A percentile compares a stretch with the other conserved stretches of the same genome.
These are phyloP conservation scores for Schizochytrium sp. DNA, from an alignment of 108 stramenopile genomes.

Conservation along the genomic window DNA sequence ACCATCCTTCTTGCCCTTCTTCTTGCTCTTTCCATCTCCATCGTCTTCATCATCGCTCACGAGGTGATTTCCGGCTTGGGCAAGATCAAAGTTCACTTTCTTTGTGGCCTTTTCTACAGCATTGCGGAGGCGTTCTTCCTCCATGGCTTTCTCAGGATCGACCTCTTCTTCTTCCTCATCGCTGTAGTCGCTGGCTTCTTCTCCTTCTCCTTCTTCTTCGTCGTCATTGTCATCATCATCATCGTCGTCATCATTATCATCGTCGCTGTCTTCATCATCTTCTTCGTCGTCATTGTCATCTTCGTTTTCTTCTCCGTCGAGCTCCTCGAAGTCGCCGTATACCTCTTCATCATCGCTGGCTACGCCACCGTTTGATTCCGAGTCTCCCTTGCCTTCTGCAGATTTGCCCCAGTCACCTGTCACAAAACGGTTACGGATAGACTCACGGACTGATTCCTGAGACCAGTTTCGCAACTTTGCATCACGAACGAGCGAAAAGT, in stretches of 20 bases:
- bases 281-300: background rate
- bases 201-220: slow-evolving; percentile 72
- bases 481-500: slow-evolving; percentile 53
- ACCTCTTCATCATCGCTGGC: slow-evolving; percentile 74
- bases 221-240: slow-evolving; percentile 86
- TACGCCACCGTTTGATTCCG: slow-evolving; percentile 55
- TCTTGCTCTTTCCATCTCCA: slow-evolving; percentile 65
- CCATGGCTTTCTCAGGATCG: slow-evolving; percentile 85
- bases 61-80: slow-evolving; percentile 15
- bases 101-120: slow-evolving; percentile 83
- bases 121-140: slow-evolving; percentile 84
- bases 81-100: slow-evolving; percentile 81
- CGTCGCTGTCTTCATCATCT: slow-evolving; percentile 51
- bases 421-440: slow-evolving; percentile 89
- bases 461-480: slow-evolving; percentile 74
- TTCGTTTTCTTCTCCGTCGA: slow-evolving; percentile 85
- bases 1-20: slow-evolving; percentile 37
- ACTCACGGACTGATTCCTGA: slow-evolving; percentile 84
- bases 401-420: slow-evolving; percentile 91
- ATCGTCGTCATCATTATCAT: slow-evolving; percentile 73
- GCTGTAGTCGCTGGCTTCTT: slow-evolving; percentile 62
- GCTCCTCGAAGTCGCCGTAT: slow-evolving; percentile 92
- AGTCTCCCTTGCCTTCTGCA: slow-evolving; percentile 69
- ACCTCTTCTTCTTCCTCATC: slow-evolving; percentile 72
- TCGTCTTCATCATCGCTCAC: background rate